Evolutionary conservation across 2,329 filamentous ascomycete genomes (phyloP).

Genomic region (Cladosporium sphaerospermum): DNA sequence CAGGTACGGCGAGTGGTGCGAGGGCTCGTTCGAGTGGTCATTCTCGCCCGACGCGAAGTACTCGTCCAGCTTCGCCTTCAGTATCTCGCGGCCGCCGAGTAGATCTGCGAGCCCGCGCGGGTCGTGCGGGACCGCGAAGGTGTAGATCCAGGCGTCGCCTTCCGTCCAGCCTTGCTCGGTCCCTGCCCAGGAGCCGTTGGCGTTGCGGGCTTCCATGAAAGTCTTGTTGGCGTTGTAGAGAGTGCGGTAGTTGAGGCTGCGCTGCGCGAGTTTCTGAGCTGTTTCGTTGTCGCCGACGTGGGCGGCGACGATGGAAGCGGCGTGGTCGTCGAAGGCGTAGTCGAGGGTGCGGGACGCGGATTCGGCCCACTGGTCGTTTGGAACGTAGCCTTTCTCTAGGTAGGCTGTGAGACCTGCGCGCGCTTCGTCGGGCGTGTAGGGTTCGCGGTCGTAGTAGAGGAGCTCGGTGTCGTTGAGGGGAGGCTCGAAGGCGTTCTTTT

Average conservation of each 20-base stretch:
- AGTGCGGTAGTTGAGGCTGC: conserved; percentile 38
- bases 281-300: conserved; percentile 32
- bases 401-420: conserved; percentile 43
- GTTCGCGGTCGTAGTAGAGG: conserved; percentile 44
- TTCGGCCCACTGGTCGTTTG: conserved; percentile 45
- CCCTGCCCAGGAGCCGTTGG: conserved; percentile 42
- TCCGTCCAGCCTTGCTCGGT: conserved; percentile 44
- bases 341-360: conserved; percentile 43
- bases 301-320: conserved; percentile 37
- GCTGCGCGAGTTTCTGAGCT: conserved; percentile 28
- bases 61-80: conserved; percentile 40
- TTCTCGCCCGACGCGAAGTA: conserved; percentile 43
- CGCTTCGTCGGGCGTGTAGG: conserved; percentile 40
- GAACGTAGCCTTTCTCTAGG: conserved; percentile 40
- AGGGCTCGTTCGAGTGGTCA: conserved; percentile 45
- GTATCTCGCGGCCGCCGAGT: conserved; percentile 33
- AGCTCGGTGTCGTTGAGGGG: conserved; percentile 40
- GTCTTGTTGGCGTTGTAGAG: conserved; percentile 40
- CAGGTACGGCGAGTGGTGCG: conserved; percentile 44
- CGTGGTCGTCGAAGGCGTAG: conserved; percentile 44
- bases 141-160: conserved; percentile 47
- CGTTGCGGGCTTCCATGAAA: conserved; percentile 45
- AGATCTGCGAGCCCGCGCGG: conserved; percentile 36
- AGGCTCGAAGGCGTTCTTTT: conserved; percentile 41
- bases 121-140: conserved; percentile 46